Evolutionary conservation across 345 rosid genomes (phyloP).

Genomic region (Euclidium syriacum): DNA sequence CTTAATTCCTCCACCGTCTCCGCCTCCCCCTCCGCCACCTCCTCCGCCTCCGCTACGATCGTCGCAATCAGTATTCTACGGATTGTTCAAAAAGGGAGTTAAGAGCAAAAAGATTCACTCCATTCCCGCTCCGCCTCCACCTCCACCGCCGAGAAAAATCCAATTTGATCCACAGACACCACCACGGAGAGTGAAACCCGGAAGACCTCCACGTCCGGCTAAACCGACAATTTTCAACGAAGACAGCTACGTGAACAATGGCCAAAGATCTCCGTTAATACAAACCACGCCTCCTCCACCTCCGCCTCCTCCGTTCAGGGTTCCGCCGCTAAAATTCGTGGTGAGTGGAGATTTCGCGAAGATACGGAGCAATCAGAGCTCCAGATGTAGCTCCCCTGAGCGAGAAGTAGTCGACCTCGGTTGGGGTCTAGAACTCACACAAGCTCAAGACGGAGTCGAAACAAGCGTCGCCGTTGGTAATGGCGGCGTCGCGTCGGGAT

Average conservation of each 20-base stretch:
- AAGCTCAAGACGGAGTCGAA: constrained; percentile 26
- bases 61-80: constrained; percentile 55
- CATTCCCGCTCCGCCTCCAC: constrained; percentile 42
- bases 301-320: constrained; percentile 57
- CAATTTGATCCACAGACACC: constrained; percentile 34
- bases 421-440: constrained; percentile 35
- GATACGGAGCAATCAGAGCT: constrained; percentile 49
- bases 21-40: constrained; percentile 66
- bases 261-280: constrained; percentile 40
- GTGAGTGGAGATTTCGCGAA: constrained; percentile 54
- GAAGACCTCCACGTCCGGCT: constrained; percentile 66
- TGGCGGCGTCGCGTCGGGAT: constrained; percentile 24
- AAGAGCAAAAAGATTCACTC: constrained; percentile 61
- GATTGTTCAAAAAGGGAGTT: constrained; percentile 51
- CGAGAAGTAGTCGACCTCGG: constrained; percentile 33
- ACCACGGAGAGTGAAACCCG: constrained; percentile 27
- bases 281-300: constrained; percentile 66
- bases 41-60: constrained; percentile 64
- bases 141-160: constrained; percentile 39
- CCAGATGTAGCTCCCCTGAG: constrained; percentile 64
- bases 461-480: background rate
- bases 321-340: constrained; percentile 39
- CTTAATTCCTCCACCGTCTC: constrained; percentile 37
- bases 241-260: constrained; percentile 31
- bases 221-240: constrained; percentile 29